Conservation (phyloP, 345 rosid species). For the Eucalyptus decipiens region DNA sequence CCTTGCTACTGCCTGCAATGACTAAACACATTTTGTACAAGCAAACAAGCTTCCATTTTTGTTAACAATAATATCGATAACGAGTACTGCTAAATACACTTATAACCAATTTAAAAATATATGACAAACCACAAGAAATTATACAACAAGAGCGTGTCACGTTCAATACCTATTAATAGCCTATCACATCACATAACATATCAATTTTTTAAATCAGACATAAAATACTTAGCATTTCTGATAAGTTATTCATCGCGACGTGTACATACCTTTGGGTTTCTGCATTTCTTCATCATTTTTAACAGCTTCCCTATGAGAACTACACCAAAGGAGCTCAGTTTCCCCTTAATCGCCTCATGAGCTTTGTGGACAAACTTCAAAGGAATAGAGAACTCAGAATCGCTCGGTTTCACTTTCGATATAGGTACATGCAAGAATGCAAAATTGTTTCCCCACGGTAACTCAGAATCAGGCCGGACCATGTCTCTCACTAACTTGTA, state of each 20-base stretch:
- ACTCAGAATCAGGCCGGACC: slow-evolving; percentile 9
- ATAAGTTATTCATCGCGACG: too few relatives aligned
- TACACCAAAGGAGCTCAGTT: slow-evolving; percentile 11
- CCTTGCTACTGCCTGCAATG: too few relatives aligned
- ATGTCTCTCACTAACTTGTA: slow-evolving; percentile 36
- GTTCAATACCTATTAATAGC: too few relatives aligned
- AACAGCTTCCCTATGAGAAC: slow-evolving; percentile 5
- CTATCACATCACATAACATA: neutral
- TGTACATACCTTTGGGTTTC: slow-evolving; percentile 15
- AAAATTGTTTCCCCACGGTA: slow-evolving; percentile 33
- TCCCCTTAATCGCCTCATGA: neutral
- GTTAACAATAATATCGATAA: too few relatives aligned
- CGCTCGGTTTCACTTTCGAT: neutral
- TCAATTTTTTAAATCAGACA: neutral
- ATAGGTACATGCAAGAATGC: slow-evolving; percentile 15
- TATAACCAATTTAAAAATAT: too few relatives aligned
- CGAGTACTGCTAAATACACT: too few relatives aligned
- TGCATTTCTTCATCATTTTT: slow-evolving; percentile 2
- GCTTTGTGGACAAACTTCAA: slow-evolving; percentile 7
- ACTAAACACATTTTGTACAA: neutral
- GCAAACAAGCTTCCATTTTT: too few relatives aligned
- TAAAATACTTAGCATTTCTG: too few relatives aligned
- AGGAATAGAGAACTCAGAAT: neutral
- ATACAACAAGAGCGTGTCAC: too few relatives aligned
- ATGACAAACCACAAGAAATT: too few relatives aligned